phyloP scores from a whole-genome alignment of 768 basidiomycete species.

The Cyclocybe cylindracea region DNA sequence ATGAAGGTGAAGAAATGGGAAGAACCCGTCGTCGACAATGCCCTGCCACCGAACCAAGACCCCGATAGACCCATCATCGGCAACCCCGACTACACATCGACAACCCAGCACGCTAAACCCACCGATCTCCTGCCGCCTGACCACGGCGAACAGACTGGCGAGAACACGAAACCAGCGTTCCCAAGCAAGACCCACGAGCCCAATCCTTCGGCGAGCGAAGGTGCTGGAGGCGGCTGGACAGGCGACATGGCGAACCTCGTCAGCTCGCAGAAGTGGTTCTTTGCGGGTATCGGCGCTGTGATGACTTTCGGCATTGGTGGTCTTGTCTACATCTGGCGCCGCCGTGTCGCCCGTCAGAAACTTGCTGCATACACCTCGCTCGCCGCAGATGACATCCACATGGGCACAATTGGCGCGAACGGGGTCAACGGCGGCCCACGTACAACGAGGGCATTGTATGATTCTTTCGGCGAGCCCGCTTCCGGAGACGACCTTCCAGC shows the following conservation, averaged over 20 bases:
- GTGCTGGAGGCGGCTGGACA: slow-evolving; percentile 74
- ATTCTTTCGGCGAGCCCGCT: slow-evolving; percentile 80
- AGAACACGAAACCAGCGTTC: slow-evolving; percentile 75
- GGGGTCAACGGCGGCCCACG: slow-evolving; percentile 37
- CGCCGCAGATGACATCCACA: slow-evolving; percentile 73
- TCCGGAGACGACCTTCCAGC: slow-evolving; percentile 14
- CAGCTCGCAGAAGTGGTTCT: slow-evolving; percentile 81
- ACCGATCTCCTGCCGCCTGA: slow-evolving; percentile 84
- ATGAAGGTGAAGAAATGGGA: slow-evolving; percentile 61
- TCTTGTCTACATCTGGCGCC: slow-evolving; percentile 76
- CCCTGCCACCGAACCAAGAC: slow-evolving; percentile 44
- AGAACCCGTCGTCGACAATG: slow-evolving; percentile 52
- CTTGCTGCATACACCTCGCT: slow-evolving; percentile 58
- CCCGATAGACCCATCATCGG: slow-evolving; percentile 37
- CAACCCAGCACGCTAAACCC: slow-evolving; percentile 76
- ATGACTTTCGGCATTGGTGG: slow-evolving; percentile 63
- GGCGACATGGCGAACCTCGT: slow-evolving; percentile 66
- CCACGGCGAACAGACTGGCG: slow-evolving; percentile 79
- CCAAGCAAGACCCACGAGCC: slow-evolving; percentile 26
- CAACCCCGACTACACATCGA: slow-evolving; percentile 35
- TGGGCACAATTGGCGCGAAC: slow-evolving; percentile 59
- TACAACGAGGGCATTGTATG: slow-evolving; percentile 82
- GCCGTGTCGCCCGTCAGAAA: slow-evolving; percentile 41
- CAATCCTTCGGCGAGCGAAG: slow-evolving; percentile 24
- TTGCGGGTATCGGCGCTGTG: slow-evolving; percentile 71